Evolutionary conservation across 139 green algal genomes (phyloP), one percentile per base, ranked within the genome.

Genomic region (Chara braunii): DNA sequence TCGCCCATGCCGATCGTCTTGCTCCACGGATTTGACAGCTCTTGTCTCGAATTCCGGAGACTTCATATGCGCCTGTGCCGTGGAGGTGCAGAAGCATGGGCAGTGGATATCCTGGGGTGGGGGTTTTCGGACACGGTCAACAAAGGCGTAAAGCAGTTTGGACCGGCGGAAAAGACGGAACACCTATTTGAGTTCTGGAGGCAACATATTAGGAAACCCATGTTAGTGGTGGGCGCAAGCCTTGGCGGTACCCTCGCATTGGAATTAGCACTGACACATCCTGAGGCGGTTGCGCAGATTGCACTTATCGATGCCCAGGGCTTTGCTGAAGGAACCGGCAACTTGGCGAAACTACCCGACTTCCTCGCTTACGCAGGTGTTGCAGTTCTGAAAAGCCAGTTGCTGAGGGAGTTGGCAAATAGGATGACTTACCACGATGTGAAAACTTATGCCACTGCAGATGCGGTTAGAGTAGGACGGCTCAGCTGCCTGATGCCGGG

Each of bases 221-320:
- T 59, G 24, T 26, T 69, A 7, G 31, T 69, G 33, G 30, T 90
- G 22, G 92, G 92, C 7, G 83, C 83, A 8, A 87, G 71, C 45
- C 57, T 99, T 2, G 92, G 92, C 0, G 93, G 91, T 0, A 85
- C 91, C 0, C 81, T 87, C 3, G 90, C 92, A 1, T 75, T 96
- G 32, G 89, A 97, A 48, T 96, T 95, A 75, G 87, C 91, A 0
- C 33, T 86, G 0, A 34, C 66, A 0, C 78, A 95, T 55, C 87
- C 87, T 6, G 82, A 95, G 63, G 75, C 60, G 61, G 80, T 95
- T 2, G 33, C 70, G 4, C 69, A 66, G 34, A 58, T 96, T 1
- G 80, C 92, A 14, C 73, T 96, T n/a, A 51, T 79, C 22, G 87
- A 90, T 64, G 81, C 83, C 0, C 89, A 94, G 64, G 88, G 75